Evolutionary conservation across 441 rosid species (phyloP), one percentile per base, ranked within the genome.

Genomic region (Dalechampia spathulata): DNA sequence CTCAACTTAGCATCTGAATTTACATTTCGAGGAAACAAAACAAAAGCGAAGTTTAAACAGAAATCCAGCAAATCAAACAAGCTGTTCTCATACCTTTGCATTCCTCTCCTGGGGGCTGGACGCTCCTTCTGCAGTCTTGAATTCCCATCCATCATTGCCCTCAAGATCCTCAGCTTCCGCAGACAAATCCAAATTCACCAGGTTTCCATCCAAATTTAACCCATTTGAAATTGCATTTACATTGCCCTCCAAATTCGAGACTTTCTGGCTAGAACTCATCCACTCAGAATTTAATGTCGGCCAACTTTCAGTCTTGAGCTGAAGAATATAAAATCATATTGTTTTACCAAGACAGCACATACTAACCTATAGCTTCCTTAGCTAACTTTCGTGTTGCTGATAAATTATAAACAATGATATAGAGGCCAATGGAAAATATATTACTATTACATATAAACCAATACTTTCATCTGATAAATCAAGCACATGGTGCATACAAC

Each of bases 101-200:
- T 28, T 52, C 61, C 32, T 71, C n/a, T 64, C 59, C 58, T 51
- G 58, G 14, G 40, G 21, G 16, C 41, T 27, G 38, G 46, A 34
- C 52, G 62, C 72, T 46, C 75, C 49, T 59, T 67, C 81, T 7
- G 83, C 81, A 9, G 64, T 70, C 61, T 68, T 76, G 68, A 83
- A 84, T 42, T 78, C 83, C 71, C 78, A 70, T 36, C 52, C 79
- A 57, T 61, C 68, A 6, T 54, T 60, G 20, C 54, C 69, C 20
- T 21, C 50, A 43, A 54, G 36, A 42, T 58, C 72, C 10, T 61
- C 58, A 52, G 49, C 64, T 15, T 65, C 49, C 68, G 53, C 60
- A 61, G 41, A 57, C 34, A 54, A 47, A 53, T 44, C 55, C 23
- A 48, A 26, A 56, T 67, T 64, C 50, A 58, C 45, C 57, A 25